phyloP scores from a whole-genome alignment of 331 rosid genomes.

The Dryas integrifolia region DNA sequence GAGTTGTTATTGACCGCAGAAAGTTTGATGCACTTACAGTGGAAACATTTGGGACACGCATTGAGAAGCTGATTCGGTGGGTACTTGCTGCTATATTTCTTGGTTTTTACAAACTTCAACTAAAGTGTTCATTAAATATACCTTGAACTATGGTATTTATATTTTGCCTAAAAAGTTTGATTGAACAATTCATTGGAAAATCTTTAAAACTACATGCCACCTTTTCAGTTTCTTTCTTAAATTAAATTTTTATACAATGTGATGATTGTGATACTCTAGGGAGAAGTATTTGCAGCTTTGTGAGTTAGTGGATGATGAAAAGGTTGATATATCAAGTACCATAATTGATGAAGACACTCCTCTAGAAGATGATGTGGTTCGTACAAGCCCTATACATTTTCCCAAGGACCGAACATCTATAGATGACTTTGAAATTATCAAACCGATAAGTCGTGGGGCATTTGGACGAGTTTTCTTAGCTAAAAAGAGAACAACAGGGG shows the following conservation, averaged over 20 bases:
- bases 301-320: constrained; percentile 90
- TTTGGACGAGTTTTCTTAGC: constrained; percentile 99
- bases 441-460: constrained; percentile 98
- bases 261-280: constrained; percentile 47
- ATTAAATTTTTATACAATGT: constrained; percentile 17
- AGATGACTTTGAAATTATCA: constrained; percentile 93
- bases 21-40: constrained; percentile 84
- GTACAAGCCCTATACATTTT: constrained; percentile 86
- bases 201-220: constrained; percentile 4
- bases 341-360: constrained; percentile 85
- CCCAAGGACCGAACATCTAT: constrained; percentile 92
- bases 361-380: constrained; percentile 86
- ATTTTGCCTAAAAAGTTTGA: constrained; percentile 18
- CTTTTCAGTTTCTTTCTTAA: not conserved
- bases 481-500: constrained; percentile 97
- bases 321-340: constrained; percentile 68
- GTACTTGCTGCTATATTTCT: constrained; percentile 31
- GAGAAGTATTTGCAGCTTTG: constrained; percentile 97
- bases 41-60: constrained; percentile 88
- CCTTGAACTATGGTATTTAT: constrained; percentile 15
- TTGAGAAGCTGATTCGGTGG: constrained; percentile 88
- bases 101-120: constrained; percentile 14
- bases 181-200: constrained; percentile 14
- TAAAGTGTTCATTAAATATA: constrained; percentile 9
- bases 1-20: constrained; percentile 74